These are phyloP conservation scores for Yueomyces sp. DNA, from an alignment of 1,139 yeast genomes.

Conservation along the genomic window DNA sequence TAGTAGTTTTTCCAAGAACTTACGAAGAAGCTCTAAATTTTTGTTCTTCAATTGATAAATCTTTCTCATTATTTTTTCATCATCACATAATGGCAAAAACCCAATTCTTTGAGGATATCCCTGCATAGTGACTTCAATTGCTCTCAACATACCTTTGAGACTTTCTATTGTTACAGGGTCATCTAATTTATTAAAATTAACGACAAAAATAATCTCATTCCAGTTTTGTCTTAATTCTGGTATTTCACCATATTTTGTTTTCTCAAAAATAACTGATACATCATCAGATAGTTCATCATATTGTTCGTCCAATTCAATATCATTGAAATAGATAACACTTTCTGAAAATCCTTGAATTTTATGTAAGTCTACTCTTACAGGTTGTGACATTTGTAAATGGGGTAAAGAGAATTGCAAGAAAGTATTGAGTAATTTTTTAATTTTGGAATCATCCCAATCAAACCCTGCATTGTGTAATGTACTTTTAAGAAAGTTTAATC, in stretches of 20 bases:
- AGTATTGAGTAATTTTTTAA: conserved; percentile 8
- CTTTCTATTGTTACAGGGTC: conserved; percentile 35
- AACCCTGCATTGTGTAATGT: conserved; percentile 4
- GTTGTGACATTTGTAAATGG: conserved; percentile 17
- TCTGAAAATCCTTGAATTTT: conserved; percentile 19
- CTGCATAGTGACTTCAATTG: conserved; percentile 34
- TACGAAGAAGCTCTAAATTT: conserved; percentile 14
- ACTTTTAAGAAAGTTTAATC: conserved; percentile 5
- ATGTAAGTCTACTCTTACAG: conserved; percentile 22
- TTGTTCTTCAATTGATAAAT: conserved; percentile 27
- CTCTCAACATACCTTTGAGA: conserved; percentile 36
- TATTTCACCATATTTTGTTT: conserved; percentile 41
- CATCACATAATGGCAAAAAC: conserved; percentile 42
- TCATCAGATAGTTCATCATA: conserved; percentile 38
- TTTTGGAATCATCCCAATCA: conserved; percentile 1
- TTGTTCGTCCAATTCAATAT: conserved; percentile 50
- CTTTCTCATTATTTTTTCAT: conserved; percentile 20
- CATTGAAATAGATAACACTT: conserved; percentile 60
- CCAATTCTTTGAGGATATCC: conserved; percentile 77
- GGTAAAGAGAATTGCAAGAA: conserved; percentile 13
- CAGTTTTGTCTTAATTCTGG: conserved; percentile 65
- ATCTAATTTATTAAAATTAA: conserved; percentile 45
- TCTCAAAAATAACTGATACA: conserved; percentile 30
- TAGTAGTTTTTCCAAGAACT: conserved; percentile 19
- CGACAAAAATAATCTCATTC: conserved; percentile 59